Evolutionary conservation across 2,329 filamentous ascomycete species (phyloP).

Genomic region (Pseudogymnoascus sp.): DNA sequence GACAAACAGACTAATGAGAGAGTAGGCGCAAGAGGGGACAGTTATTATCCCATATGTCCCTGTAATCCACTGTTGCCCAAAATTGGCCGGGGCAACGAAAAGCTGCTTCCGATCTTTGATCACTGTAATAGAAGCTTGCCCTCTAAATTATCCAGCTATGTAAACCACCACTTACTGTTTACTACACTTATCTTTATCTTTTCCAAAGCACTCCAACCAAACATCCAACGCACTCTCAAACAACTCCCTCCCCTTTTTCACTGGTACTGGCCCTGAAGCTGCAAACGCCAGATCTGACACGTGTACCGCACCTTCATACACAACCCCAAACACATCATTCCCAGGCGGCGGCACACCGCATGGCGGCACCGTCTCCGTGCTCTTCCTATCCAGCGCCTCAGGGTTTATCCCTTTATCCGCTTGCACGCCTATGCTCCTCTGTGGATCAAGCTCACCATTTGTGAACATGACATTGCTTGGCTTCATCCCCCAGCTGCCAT

Average conservation of each 20-base stretch:
- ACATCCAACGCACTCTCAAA: slow-evolving; percentile 10
- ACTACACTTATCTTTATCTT: not conserved
- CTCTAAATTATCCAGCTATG: not conserved
- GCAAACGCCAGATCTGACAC: not conserved
- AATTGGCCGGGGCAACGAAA: not conserved
- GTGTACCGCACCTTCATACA: not conserved
- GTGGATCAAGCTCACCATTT: not conserved
- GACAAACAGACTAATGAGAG: not conserved
- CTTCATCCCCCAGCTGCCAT: not conserved
- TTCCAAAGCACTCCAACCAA: slow-evolving; percentile 11
- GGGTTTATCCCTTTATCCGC: not conserved
- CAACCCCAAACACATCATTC: slow-evolving; percentile 7
- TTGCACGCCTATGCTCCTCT: not conserved
- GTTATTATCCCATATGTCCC: not conserved
- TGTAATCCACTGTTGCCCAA: not conserved
- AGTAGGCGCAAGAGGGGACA: not conserved
- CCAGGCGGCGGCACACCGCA: not conserved
- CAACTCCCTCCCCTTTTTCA: slow-evolving; percentile 5
- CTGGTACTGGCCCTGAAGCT: not conserved
- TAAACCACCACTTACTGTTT: not conserved
- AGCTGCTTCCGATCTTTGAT: not conserved
- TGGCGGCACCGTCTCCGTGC: not conserved
- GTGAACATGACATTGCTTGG: not conserved
- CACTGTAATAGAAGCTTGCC: not conserved
- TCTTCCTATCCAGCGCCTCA: not conserved